Base-by-base conservation (phyloP, 805 yeast genomes). In the Yamadazyma nakazawae region DNA sequence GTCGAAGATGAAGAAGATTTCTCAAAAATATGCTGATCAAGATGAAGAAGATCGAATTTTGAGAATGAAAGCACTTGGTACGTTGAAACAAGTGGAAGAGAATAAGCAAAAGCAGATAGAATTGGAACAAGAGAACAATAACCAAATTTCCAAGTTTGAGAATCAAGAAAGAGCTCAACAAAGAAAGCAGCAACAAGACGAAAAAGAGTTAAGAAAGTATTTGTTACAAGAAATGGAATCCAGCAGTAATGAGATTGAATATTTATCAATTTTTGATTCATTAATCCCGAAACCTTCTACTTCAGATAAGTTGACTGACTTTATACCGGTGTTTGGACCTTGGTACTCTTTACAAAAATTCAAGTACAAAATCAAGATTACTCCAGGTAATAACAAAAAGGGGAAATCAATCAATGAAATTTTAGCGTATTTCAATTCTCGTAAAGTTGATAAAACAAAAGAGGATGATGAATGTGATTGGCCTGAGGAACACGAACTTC, bases 261-360 rank as follows among this genome's bases (percentile, higher is more conserved):
- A 70, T 51, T 61, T 72, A 44, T 71, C 70, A 37, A 75, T 76
- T 28, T 61, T 74, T 6, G 83, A 78, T 54, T 58, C 72, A 3
- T 61, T 79, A 21, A 57, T 76, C 19, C 47, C 71, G 13, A 72
- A 76, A 30, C 82, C 82, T 1, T 61, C 65, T 10, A 57, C 67
- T 25, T 60, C 67, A 1, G 96, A 87, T 58, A 67, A 58, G 2
- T 68, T 87, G 10, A 57, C 72, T 10, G 87, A 82, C 47, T 81
- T 86, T 6, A 77, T 92, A 11, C 95, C 97, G 0, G 82, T 88
- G 16, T 92, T 90, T 74, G 97, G 94, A 0, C 99, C 99, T 2
- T 94, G 97, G 96, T 66, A 79, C 11, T 76, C 97, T 0, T 63
- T 94, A 52, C 75, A 71, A 49, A 85, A 85, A 60, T 80, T 76